Evolutionary conservation across 495 filamentous ascomycete species (phyloP), one percentile per base, ranked within the genome.

Genomic region (Aspergillus bridgeri): DNA sequence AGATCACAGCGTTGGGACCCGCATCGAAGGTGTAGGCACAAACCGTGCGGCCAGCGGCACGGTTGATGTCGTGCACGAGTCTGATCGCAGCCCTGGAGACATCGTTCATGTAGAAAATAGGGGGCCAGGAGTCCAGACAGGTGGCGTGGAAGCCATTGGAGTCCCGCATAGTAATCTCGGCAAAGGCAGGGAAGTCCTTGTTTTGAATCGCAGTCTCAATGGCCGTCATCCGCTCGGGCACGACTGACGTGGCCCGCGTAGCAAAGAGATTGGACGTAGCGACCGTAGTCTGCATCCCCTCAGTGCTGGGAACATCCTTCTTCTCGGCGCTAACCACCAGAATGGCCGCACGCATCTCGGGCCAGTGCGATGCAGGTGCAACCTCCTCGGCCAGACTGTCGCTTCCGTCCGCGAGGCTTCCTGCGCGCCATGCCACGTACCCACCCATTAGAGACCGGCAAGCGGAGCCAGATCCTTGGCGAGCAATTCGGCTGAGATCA

Each of bases 71-170:
- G 75, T 98, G 91, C 24, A 97, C 92, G 3, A 89, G 85, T 50
- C 89, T 78, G 49, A 99, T 89, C 11, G 92, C 90, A 7, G 92
- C 90, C 17, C 89, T 78, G 18, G 84, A 89, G 19, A 93, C 86
- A 72, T 98, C 94, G 67, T 98, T 99, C 79, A 98, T 82, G 76
- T 99, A 99, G 76, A 96, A 96, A 61, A 99, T 98, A 15, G 94
- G 94, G 50, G 94, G 94, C 70, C 88, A 89, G 0, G 95, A 97
- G 75, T 99, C 94, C 57, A 93, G 77, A 68, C 94, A 97, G 27
- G 88, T 89, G 17, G 94, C 90, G 69, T 99, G 94, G 85, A 99
- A 99, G 53, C 83, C 86, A 72, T 99, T 99, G 66, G 89, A 92
- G 67, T 98, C 94, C 65, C 85, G 86, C 92, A 96, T 98, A 13